Base-by-base conservation (phyloP, 345 rosid genomes). In the Gossypium stocksii region DNA sequence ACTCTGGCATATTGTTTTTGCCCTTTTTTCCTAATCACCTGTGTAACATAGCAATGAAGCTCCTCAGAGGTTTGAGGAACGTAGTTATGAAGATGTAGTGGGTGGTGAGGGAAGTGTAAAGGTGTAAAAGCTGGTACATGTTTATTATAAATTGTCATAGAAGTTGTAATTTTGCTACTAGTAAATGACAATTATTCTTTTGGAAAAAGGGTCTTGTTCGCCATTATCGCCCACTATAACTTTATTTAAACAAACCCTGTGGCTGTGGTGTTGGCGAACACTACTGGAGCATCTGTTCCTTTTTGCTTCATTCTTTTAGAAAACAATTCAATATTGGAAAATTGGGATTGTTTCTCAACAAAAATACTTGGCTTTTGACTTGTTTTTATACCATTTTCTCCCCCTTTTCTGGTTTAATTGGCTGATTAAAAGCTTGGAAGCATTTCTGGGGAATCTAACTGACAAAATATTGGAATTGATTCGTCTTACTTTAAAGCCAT, bases 31-130 rank as follows among this genome's bases (percentile, higher is more conserved):
- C 84, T 41, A 56, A n/a, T 78, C 83, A 77, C 77, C 78, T 70
- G 66, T 82, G 83, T 77, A 82, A 69, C 79, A 66, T 75, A 71
- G 45, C 85, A 79, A 76, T 72, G 70, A 75, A 81, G 75, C 66
- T 79, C 75, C 67, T 54, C 27, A 72, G 66, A 72, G 43, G 58
- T 73, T 66, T 19, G 49, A 65, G 81, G 77, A 72, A 65, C 76
- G 57, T 79, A 38, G 34, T 67, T 80, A 81, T 72, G 78, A 22
- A 51, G 10, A 52, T 51, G 77, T 72, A 17, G 46, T 58, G 38
- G 83, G 84, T 84, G 80, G 77, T 63, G 70, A 77, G 81, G 89
- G 16, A 11, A 23, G 23, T 84, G 84, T 83, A 80, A 84, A 84
- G 82, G 23, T 79, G 78, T 79, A 82, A 79, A 78, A 80, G 54